Percentiles rank a stretch among this genome's conserved stretches.
Conservation (phyloP, 345 rosid species). For the Hypericum androsaemum region DNA sequence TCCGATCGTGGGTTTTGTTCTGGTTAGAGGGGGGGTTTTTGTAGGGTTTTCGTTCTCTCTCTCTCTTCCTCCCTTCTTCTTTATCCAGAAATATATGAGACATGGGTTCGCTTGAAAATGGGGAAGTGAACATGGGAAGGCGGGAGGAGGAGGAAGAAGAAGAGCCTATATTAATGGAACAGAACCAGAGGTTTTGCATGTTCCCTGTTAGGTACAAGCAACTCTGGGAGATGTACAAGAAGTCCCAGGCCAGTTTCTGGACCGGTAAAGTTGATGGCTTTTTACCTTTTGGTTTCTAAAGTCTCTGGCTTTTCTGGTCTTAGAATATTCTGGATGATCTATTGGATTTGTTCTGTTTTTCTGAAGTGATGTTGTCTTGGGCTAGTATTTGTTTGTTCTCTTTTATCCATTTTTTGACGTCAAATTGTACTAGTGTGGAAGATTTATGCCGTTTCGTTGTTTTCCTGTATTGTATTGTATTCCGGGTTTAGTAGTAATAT, state of each 20-base stretch:
- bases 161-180: constrained; percentile 59
- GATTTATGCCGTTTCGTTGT: too few relatives aligned
- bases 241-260: constrained; percentile 93
- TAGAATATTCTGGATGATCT: too few relatives aligned
- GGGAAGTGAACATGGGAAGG: neutral
- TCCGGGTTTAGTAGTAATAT: too few relatives aligned
- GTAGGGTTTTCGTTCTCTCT: constrained; percentile 14
- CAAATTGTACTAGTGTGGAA: too few relatives aligned
- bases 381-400: too few relatives aligned
- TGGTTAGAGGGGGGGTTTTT: constrained; percentile 14
- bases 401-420: too few relatives aligned
- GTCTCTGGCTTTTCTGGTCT: neutral
- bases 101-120: constrained; percentile 16
- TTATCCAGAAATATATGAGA: neutral
- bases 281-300: neutral
- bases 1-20: too few relatives aligned
- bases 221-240: constrained; percentile 96
- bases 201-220: constrained; percentile 64
- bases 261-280: constrained; percentile 16
- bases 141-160: constrained; percentile 20
- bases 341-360: too few relatives aligned
- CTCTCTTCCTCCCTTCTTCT: neutral
- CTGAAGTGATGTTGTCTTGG: too few relatives aligned
- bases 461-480: too few relatives aligned
- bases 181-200: constrained; percentile 84